A percentile compares a stretch with the other conserved stretches of the same genome.
Evolutionary conservation across 441 rosid species (phyloP).

Genomic region (Melastoma candidum): DNA sequence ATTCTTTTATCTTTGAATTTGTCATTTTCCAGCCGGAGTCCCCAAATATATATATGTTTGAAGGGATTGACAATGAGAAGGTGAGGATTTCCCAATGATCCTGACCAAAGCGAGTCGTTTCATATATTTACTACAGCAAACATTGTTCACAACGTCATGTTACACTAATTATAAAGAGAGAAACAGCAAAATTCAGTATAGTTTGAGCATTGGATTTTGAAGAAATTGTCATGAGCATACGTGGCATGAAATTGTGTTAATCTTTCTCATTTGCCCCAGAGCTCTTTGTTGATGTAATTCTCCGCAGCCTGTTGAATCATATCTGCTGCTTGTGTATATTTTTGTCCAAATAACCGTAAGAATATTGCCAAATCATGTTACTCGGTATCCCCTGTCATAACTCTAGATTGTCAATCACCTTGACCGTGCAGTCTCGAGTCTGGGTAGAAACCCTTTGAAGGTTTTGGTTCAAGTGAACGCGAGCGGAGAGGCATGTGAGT

Average conservation of each 20-base stretch:
- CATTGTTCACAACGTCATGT: not conserved
- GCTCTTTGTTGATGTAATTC: not conserved
- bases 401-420: constrained; percentile 63
- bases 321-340: no score
- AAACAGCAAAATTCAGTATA: no score
- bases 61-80: constrained; percentile 76
- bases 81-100: constrained; percentile 19
- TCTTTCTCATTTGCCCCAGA: not conserved
- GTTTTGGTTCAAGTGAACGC: constrained; percentile 90
- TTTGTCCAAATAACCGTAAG: no score
- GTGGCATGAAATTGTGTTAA: no score
- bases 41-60: constrained; percentile 53
- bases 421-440: constrained; percentile 54
- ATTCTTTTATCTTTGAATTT: constrained; percentile 2
- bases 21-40: constrained; percentile 52
- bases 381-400: no score
- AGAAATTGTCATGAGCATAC: no score
- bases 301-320: no score
- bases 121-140: not conserved
- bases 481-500: constrained; percentile 83
- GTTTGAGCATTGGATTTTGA: no score
- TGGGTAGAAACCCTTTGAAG: constrained; percentile 76
- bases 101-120: not conserved
- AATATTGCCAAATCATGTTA: no score
- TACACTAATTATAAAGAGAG: not conserved